Evolutionary conservation across 306 rosid species (phyloP).

Genomic region (Aeschynomene evenia): DNA sequence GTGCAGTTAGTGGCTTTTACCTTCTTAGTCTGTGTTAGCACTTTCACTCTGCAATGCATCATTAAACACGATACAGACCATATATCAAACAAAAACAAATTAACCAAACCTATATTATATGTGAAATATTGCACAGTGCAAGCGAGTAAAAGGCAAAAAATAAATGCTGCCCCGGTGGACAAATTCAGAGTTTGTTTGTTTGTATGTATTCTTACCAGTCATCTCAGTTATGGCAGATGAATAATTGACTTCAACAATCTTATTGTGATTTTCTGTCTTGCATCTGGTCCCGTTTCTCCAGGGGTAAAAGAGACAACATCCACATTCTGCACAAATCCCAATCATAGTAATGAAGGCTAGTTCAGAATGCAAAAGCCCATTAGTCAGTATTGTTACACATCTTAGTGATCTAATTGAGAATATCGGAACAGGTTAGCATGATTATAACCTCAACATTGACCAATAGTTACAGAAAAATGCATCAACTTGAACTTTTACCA

Average conservation of each 20-base stretch:
- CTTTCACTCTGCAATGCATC: slow-evolving; percentile 24
- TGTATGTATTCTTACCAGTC: slow-evolving; percentile 35
- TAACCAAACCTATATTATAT: not conserved
- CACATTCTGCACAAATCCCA: slow-evolving; percentile 57
- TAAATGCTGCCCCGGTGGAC: not conserved
- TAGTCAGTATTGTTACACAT: not conserved
- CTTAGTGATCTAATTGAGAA: not conserved
- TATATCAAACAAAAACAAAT: slow-evolving; percentile 1
- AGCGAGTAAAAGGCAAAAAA: slow-evolving; percentile 12
- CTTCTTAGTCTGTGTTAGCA: too few species aligned
- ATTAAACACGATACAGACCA: not conserved
- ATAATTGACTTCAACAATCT: slow-evolving; percentile 27
- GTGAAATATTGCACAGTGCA: slow-evolving; percentile 12
- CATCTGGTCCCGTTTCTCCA: slow-evolving; percentile 36
- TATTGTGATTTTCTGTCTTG: slow-evolving; percentile 50
- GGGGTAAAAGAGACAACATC: slow-evolving; percentile 59
- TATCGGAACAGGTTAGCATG: not conserved
- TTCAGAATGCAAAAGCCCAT: slow-evolving; percentile 11
- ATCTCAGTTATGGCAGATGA: slow-evolving; percentile 10
- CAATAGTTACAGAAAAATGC: slow-evolving; percentile 7
- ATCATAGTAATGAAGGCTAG: slow-evolving; percentile 5
- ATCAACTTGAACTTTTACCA: not conserved
- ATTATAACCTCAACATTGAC: slow-evolving; percentile 7
- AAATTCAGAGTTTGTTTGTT: slow-evolving; percentile 11
- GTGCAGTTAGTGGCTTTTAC: slow-evolving; percentile 25